Base-by-base conservation (phyloP, 2,329 filamentous ascomycete species). In the Diaporthe destruens region DNA sequence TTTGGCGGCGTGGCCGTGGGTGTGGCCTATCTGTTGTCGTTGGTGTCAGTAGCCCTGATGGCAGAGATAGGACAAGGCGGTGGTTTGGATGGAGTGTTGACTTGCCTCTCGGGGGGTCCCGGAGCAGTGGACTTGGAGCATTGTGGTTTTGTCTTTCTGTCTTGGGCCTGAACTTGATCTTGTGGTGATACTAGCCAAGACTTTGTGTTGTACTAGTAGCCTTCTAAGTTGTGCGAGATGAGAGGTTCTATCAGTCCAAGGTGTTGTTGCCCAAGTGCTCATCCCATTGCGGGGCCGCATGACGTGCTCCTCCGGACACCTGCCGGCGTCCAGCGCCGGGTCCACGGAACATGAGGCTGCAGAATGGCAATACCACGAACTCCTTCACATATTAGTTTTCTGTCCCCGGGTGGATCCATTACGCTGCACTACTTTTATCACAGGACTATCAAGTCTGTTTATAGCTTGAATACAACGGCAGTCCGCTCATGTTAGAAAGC, bases 81-180 rank as follows among this genome's bases (percentile, higher is more conserved):
- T 29, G 29, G 29, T 29, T 29, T 29, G 36, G 36, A 39, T 39
- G 36, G 36, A 9, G 36, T 42, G 39, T 18, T 18, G 18, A 7
- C 71, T 47, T 70, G 65, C 71, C 59, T 74, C 65, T 1, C 47
- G 44, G n/a, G 74, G 70, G 39, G 18, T 54, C 3, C 74, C 74
- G 9, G 65, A 70, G 69, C 74, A 75, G 34, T 68, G 70, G 23
- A 75, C 4, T 20, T 68, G 44, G 1, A 66, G 57, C 73, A 74
- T 72, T 9, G 2, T 67, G 29, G 4, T 47, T n/a, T 29, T 29
- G 11, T 6, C 23, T 42, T 42, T 42, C 39, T 42, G 2, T 16
- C 39, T 36, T 36, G 34, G 9, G 34, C 34, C 34, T 11, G 2
- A 36, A 2, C 25, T 32, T 8, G 16, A 7, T 18, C n/a, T n/a